A percentile compares a stretch with the other conserved stretches of the same genome.
Conservation (phyloP, 257 asterid genomes). For the Primulina tabacum region DNA sequence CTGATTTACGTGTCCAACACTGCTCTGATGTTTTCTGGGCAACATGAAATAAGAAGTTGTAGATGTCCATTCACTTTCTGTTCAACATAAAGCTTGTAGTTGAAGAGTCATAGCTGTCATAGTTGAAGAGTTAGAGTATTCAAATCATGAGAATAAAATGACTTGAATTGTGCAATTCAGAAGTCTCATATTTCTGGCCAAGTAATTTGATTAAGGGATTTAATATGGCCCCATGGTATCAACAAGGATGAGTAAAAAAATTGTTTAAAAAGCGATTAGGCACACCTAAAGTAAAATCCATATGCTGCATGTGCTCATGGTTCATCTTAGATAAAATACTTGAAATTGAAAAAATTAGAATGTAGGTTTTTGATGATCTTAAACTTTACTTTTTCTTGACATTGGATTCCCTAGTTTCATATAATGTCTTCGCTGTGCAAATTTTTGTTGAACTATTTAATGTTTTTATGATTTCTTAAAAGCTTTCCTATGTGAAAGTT, state of each 20-base stretch:
- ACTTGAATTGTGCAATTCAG: background rate
- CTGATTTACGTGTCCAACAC: slow-evolving; percentile 1
- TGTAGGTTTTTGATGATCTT: slow-evolving; percentile 1
- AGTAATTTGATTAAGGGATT: background rate
- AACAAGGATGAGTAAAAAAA: background rate
- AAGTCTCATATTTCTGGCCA: background rate
- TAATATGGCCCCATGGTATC: background rate
- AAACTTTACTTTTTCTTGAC: slow-evolving; percentile 7
- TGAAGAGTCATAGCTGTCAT: background rate
- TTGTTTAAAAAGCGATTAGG: background rate
- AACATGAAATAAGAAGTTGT: background rate
- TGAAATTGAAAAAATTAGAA: too few species aligned
- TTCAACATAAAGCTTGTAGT: slow-evolving; percentile 5
- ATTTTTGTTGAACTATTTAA: background rate
- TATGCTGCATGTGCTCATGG: too few species aligned
- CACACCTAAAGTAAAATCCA: too few species aligned
- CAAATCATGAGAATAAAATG: background rate
- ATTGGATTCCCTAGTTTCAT: slow-evolving; percentile 17
- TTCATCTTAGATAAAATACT: background rate
- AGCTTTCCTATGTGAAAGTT: background rate
- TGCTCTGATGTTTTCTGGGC: background rate
- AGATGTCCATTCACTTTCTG: background rate
- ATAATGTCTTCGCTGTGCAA: slow-evolving; percentile 7
- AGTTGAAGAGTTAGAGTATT: background rate
- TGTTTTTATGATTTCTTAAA: slow-evolving; percentile 13